These are phyloP conservation scores for Dactylellina haptotyla DNA, from an alignment of 2,329 filamentous ascomycete genomes.

Conservation along the genomic window DNA sequence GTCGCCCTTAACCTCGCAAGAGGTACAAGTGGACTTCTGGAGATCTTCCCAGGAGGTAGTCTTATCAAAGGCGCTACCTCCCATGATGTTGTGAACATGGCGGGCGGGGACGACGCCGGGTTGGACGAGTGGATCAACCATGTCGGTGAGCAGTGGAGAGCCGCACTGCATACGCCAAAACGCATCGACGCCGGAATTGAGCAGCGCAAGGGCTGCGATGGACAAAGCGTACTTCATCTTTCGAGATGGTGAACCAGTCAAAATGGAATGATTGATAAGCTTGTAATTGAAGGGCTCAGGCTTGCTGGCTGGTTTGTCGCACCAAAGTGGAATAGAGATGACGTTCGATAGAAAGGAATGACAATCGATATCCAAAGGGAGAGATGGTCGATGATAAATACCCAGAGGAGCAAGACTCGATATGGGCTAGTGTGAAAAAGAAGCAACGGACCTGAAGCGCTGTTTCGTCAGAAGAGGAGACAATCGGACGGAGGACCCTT, in stretches of 20 bases:
- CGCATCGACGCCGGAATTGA: slow-evolving; percentile 63
- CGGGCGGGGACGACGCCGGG: slow-evolving; percentile 67
- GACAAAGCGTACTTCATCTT: slow-evolving; percentile 55
- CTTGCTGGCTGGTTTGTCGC: slow-evolving; percentile 10
- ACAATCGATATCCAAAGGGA: background rate
- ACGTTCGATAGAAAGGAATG: slow-evolving; percentile 14
- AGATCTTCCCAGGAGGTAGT: slow-evolving; percentile 70
- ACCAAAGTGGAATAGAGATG: background rate
- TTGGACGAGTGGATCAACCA: slow-evolving; percentile 80
- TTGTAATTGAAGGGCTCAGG: too few species aligned
- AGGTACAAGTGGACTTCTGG: slow-evolving; percentile 74
- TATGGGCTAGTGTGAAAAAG: background rate
- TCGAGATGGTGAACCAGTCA: background rate
- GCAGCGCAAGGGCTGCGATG: slow-evolving; percentile 54
- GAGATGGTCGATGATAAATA: slow-evolving; percentile 22
- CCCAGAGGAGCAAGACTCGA: background rate
- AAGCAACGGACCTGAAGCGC: slow-evolving; percentile 4
- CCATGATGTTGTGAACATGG: slow-evolving; percentile 80
- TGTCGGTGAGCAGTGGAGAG: slow-evolving; percentile 73
- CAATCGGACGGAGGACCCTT: background rate
- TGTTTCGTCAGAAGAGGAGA: background rate
- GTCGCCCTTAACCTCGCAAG: slow-evolving; percentile 81
- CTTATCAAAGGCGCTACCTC: slow-evolving; percentile 75
- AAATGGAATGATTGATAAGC: slow-evolving; percentile 1
- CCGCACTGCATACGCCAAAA: slow-evolving; percentile 94